Percentiles rank a stretch among this genome's conserved stretches.
These are phyloP conservation scores for Hypomontagnella monticulosa DNA, from an alignment of 495 filamentous ascomycete species.

Conservation along the genomic window DNA sequence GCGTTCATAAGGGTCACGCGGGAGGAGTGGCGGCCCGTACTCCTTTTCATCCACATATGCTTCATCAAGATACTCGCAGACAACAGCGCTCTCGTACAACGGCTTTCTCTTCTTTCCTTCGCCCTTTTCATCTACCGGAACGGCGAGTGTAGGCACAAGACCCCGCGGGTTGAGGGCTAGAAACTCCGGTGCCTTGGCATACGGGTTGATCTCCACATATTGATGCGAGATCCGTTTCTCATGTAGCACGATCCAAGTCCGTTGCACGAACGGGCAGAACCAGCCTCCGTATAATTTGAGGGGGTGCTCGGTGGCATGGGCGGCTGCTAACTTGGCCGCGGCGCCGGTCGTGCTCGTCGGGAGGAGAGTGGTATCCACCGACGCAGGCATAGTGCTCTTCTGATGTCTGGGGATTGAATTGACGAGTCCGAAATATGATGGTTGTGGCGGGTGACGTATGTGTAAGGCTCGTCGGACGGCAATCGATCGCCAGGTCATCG, in stretches of 20 bases:
- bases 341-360: conserved; percentile 44
- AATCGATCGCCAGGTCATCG: conserved; percentile 1
- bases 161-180: conserved; percentile 74
- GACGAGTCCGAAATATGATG: neutral
- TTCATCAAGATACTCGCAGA: conserved; percentile 78
- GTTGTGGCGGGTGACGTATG: neutral
- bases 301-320: conserved; percentile 47
- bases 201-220: conserved; percentile 78
- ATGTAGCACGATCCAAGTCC: conserved; percentile 71
- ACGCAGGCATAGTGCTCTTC: conserved; percentile 34
- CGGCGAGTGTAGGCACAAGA: conserved; percentile 70
- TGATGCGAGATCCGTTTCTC: conserved; percentile 78
- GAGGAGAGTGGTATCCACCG: conserved; percentile 47
- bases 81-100: conserved; percentile 72
- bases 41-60: conserved; percentile 53
- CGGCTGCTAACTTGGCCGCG: conserved; percentile 47
- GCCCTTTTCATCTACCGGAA: conserved; percentile 21
- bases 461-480: conserved; percentile 1
- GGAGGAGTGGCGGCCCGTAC: conserved; percentile 60
- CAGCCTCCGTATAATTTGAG: conserved; percentile 61
- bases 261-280: conserved; percentile 70
- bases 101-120: conserved; percentile 58
- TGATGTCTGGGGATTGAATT: neutral
- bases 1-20: conserved; percentile 63
- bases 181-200: conserved; percentile 70